Evolutionary conservation across 2,329 filamentous ascomycete species (phyloP).

Genomic region (Juglanconis sp.): DNA sequence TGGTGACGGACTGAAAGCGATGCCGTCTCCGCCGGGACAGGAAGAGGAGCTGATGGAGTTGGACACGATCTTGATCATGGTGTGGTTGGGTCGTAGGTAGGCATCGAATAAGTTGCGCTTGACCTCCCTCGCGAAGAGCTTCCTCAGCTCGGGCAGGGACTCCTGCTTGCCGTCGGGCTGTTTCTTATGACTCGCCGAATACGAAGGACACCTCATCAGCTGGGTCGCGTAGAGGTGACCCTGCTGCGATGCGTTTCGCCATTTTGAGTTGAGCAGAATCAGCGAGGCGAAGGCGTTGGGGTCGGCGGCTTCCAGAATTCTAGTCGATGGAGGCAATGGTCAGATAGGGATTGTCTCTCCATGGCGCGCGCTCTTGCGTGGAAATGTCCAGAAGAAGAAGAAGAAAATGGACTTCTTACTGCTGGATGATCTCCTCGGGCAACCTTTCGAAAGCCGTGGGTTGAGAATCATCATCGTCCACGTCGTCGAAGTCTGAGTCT

Average conservation of each 20-base stretch:
- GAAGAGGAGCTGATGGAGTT: conserved; percentile 82
- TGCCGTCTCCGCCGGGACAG: conserved; percentile 77
- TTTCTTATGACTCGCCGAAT: conserved; percentile 45
- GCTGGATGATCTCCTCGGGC: conserved; percentile 67
- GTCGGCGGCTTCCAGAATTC: conserved; percentile 59
- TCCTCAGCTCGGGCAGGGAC: conserved; percentile 59
- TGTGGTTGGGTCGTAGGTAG: conserved; percentile 67
- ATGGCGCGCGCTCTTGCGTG: not conserved
- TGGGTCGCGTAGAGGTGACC: conserved; percentile 62
- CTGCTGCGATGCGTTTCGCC: conserved; percentile 62
- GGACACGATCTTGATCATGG: conserved; percentile 75
- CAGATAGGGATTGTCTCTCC: not conserved
- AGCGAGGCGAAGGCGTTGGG: conserved; percentile 66
- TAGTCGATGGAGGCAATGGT: conserved; percentile 28
- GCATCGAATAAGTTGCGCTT: conserved; percentile 76
- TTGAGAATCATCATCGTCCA: conserved; percentile 16
- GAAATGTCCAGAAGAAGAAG: not conserved
- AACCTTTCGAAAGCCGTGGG: conserved; percentile 51
- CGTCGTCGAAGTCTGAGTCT: conserved; percentile 17
- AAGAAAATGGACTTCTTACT: conserved; percentile 43
- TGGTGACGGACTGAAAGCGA: conserved; percentile 78
- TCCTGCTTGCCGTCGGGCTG: conserved; percentile 37
- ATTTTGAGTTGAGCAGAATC: conserved; percentile 62
- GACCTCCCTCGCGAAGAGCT: conserved; percentile 65
- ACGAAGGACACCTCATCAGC: conserved; percentile 59